Percentiles rank a stretch among this genome's conserved stretches.
Evolutionary conservation across 2,329 filamentous ascomycete genomes (phyloP).

Genomic region (Alternaria longipes): DNA sequence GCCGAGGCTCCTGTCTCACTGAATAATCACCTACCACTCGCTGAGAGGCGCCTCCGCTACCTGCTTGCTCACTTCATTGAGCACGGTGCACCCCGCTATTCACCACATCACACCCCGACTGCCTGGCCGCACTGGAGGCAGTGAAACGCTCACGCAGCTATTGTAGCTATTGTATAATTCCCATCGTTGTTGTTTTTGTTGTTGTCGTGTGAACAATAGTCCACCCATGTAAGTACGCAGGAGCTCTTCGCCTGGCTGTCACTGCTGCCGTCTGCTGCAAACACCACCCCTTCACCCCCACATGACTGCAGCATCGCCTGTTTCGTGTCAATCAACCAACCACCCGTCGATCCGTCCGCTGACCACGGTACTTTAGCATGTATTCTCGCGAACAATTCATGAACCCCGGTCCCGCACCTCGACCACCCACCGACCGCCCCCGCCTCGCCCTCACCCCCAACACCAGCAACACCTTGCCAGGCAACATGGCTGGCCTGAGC

Average conservation of each 20-base stretch:
- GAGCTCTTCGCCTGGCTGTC: conserved; percentile 8
- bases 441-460: conserved; percentile 82
- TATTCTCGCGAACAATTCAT: conserved; percentile 79
- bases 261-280: background rate
- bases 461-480: conserved; percentile 70
- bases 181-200: conserved; percentile 8
- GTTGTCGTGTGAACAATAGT: conserved; percentile 30
- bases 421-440: conserved; percentile 84
- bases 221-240: conserved; percentile 37
- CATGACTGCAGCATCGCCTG: conserved; percentile 6
- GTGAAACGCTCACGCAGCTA: conserved; percentile 18
- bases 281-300: background rate
- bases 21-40: background rate
- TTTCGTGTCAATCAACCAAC: background rate
- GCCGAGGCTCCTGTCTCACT: conserved; percentile 3
- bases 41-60: conserved; percentile 9
- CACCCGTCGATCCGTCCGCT: conserved; percentile 14
- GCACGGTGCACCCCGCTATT: conserved; percentile 41
- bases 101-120: conserved; percentile 27
- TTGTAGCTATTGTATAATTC: conserved; percentile 20
- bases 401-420: conserved; percentile 94
- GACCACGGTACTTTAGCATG: conserved; percentile 55
- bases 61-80: conserved; percentile 20
- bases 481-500: conserved; percentile 81
- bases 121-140: conserved; percentile 20